A percentile compares a stretch with the other conserved stretches of the same genome.
phyloP scores from a whole-genome alignment of 2,329 filamentous ascomycete genomes.

The Orbilia brochopaga region DNA sequence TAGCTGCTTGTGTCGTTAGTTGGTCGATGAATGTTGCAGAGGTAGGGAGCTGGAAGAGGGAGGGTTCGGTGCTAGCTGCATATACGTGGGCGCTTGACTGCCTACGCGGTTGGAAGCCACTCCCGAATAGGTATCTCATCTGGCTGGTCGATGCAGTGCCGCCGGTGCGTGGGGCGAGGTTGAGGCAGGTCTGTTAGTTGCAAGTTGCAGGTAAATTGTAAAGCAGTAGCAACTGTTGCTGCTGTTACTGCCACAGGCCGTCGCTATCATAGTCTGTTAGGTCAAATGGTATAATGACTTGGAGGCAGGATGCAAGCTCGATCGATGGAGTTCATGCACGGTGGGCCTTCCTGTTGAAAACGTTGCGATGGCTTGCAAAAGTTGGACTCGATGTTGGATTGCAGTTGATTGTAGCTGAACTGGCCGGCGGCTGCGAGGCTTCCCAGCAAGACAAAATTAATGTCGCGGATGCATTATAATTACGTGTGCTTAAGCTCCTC shows the following conservation, averaged over 20 bases:
- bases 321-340: no score
- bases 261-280: no score
- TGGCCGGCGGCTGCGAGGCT: not conserved
- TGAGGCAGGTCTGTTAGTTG: not conserved
- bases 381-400: no score
- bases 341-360: no score
- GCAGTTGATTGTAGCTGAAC: not conserved
- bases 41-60: not conserved
- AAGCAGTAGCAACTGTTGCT: not conserved
- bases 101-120: conserved; percentile 1
- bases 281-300: no score
- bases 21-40: not conserved
- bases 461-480: not conserved
- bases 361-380: no score
- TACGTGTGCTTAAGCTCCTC: not conserved
- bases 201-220: no score
- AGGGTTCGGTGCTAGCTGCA: not conserved
- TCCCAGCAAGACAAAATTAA: not conserved
- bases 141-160: not conserved
- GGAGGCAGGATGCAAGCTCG: no score
- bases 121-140: not conserved
- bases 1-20: not conserved
- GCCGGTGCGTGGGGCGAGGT: not conserved
- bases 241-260: no score
- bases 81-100: not conserved